Evolutionary conservation across 1,284 basidiomycete species (phyloP).

Genomic region (Chalciporus piperatoides): DNA sequence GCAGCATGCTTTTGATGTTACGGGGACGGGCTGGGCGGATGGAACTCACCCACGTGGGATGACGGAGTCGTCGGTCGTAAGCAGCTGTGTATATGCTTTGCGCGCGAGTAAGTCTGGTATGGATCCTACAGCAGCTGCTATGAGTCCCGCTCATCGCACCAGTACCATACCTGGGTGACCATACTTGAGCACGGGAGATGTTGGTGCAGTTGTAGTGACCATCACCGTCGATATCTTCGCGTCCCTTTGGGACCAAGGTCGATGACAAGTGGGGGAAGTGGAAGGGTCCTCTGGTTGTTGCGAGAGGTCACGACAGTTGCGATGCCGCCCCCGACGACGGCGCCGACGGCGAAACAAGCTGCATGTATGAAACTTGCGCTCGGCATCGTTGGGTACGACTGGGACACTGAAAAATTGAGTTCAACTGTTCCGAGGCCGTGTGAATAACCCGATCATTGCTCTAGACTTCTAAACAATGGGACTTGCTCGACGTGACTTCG

Average conservation of each 20-base stretch:
- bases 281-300: constrained; percentile 22
- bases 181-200: constrained; percentile 56
- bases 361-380: constrained; percentile 50
- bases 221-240: constrained; percentile 28
- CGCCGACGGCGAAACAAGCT: constrained; percentile 71
- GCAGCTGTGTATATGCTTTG: constrained; percentile 83
- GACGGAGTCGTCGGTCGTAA: constrained; percentile 87
- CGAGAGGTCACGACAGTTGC: constrained; percentile 44
- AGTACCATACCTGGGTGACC: constrained; percentile 59
- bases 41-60: constrained; percentile 84
- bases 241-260: constrained; percentile 35
- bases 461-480: no score
- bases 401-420: background rate
- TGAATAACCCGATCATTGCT: background rate
- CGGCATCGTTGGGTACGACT: constrained; percentile 34
- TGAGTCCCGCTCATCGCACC: background rate
- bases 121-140: constrained; percentile 54
- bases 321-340: constrained; percentile 64
- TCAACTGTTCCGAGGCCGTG: background rate
- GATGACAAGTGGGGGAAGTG: constrained; percentile 32
- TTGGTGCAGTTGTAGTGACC: constrained; percentile 21
- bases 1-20: constrained; percentile 35
- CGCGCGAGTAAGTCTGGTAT: constrained; percentile 77
- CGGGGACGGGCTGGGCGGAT: background rate
- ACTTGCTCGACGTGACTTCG: no score